phyloP scores from a whole-genome alignment of 371 early-diverging fungal species.

The Circinella minor region DNA sequence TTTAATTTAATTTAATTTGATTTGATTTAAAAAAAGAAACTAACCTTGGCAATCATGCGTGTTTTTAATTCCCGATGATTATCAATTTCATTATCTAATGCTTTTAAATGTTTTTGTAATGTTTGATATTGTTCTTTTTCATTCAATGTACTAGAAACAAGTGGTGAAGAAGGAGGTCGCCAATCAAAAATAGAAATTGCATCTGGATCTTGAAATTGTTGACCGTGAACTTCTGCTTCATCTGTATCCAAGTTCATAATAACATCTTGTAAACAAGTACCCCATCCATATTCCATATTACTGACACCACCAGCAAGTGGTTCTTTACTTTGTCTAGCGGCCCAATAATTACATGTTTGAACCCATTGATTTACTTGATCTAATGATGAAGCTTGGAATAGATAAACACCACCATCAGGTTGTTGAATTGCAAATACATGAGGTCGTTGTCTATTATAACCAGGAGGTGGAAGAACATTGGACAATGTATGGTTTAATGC shows the following conservation, averaged over 20 bases:
- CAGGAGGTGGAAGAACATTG: slow-evolving; percentile 83
- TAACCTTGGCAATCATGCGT: slow-evolving; percentile 43
- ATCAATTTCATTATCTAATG: slow-evolving; percentile 44
- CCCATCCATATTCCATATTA: slow-evolving; percentile 94
- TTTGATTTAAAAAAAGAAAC: not conserved
- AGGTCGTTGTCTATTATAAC: slow-evolving; percentile 78
- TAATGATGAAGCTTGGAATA: slow-evolving; percentile 79
- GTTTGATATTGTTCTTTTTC: slow-evolving; percentile 40
- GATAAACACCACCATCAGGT: slow-evolving; percentile 77
- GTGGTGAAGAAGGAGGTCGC: slow-evolving; percentile 45
- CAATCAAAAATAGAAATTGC: slow-evolving; percentile 38
- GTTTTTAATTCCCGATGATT: slow-evolving; percentile 46
- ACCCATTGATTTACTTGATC: slow-evolving; percentile 84
- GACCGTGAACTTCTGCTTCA: slow-evolving; percentile 32
- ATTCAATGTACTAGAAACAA: slow-evolving; percentile 37
- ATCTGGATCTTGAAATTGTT: slow-evolving; percentile 34
- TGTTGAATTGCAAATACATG: slow-evolving; percentile 91
- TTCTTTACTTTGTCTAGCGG: slow-evolving; percentile 85
- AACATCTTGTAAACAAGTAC: slow-evolving; percentile 55
- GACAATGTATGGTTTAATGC: slow-evolving; percentile 82
- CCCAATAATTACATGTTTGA: slow-evolving; percentile 91
- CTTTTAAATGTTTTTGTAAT: slow-evolving; percentile 36
- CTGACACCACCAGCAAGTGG: slow-evolving; percentile 85
- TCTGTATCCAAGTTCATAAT: slow-evolving; percentile 38
- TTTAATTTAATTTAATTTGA: not conserved